These are phyloP conservation scores for Ogataea trehaloabstinens DNA, from an alignment of 805 yeast species.

Conservation along the genomic window DNA sequence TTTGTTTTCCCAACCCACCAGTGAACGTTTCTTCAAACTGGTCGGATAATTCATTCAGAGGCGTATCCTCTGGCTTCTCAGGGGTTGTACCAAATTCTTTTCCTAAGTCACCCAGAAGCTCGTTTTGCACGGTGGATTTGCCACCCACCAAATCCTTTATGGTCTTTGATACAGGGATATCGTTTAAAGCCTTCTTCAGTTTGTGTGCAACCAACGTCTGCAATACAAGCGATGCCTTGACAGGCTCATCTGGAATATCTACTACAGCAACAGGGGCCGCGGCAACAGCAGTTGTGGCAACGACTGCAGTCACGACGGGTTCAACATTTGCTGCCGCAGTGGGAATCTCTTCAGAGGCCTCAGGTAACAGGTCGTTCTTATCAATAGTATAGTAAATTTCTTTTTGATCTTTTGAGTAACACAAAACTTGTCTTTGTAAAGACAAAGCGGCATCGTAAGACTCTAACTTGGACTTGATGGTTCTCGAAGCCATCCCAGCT, in stretches of 20 bases:
- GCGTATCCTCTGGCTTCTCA: slow-evolving; percentile 98
- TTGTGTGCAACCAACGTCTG: slow-evolving; percentile 94
- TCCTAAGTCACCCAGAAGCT: slow-evolving; percentile 96
- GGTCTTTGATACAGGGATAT: slow-evolving; percentile 85
- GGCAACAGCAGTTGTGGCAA: slow-evolving; percentile 34
- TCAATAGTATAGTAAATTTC: slow-evolving; percentile 94
- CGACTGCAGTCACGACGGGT: slow-evolving; percentile 61
- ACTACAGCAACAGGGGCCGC: slow-evolving; percentile 58
- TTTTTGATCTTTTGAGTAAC: slow-evolving; percentile 94
- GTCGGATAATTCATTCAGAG: slow-evolving; percentile 93
- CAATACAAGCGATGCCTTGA: slow-evolving; percentile 74
- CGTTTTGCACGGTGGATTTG: slow-evolving; percentile 97
- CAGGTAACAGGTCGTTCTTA: slow-evolving; percentile 52
- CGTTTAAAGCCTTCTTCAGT: slow-evolving; percentile 85
- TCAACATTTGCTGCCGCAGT: slow-evolving; percentile 57
- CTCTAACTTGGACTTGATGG: slow-evolving; percentile 92
- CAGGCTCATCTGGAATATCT: slow-evolving; percentile 85
- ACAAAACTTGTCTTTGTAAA: slow-evolving; percentile 87
- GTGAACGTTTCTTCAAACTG: slow-evolving; percentile 86
- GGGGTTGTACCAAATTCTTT: slow-evolving; percentile 98
- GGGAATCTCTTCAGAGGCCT: slow-evolving; percentile 32
- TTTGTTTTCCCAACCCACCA: slow-evolving; percentile 92
- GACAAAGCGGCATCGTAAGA: slow-evolving; percentile 97
- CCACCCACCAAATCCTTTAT: slow-evolving; percentile 98
- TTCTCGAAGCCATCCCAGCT: slow-evolving; percentile 98